These are phyloP conservation scores for Penstemon barbatus DNA, from an alignment of 257 asterid species.

Conservation along the genomic window DNA sequence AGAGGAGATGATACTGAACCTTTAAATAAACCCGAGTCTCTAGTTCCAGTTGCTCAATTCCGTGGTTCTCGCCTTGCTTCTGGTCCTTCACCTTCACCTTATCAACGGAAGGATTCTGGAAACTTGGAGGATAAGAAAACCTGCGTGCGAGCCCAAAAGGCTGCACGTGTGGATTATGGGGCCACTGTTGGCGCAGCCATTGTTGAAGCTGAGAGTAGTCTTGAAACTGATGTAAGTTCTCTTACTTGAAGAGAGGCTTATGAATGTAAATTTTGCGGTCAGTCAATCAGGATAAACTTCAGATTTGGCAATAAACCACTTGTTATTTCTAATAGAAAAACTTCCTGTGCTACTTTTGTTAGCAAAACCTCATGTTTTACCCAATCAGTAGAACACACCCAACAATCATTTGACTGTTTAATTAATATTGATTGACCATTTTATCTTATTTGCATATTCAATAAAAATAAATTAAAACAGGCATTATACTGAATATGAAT, in stretches of 20 bases:
- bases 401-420: too few relatives aligned
- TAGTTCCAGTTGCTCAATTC: slow-evolving; percentile 83
- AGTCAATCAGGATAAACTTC: slow-evolving; percentile 25
- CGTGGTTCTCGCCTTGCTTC: slow-evolving; percentile 97
- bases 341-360: too few relatives aligned
- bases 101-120: slow-evolving; percentile 45
- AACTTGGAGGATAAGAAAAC: slow-evolving; percentile 34
- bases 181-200: slow-evolving; percentile 91
- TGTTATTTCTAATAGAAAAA: too few relatives aligned
- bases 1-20: slow-evolving; percentile 91
- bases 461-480: too few relatives aligned
- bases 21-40: slow-evolving; percentile 61
- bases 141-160: slow-evolving; percentile 50
- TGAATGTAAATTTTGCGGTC: slow-evolving; percentile 38
- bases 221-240: slow-evolving; percentile 75
- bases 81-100: slow-evolving; percentile 85
- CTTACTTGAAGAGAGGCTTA: slow-evolving; percentile 42
- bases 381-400: too few relatives aligned
- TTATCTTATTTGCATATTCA: too few relatives aligned
- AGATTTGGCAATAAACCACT: too few relatives aligned
- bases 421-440: too few relatives aligned
- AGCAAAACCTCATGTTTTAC: too few relatives aligned
- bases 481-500: too few relatives aligned
- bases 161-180: slow-evolving; percentile 61
- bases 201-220: slow-evolving; percentile 84